Evolutionary conservation across 164 flowering plant species (phyloP), one percentile per base, ranked within the genome.

Genomic region (Vitis rotundifolia): DNA sequence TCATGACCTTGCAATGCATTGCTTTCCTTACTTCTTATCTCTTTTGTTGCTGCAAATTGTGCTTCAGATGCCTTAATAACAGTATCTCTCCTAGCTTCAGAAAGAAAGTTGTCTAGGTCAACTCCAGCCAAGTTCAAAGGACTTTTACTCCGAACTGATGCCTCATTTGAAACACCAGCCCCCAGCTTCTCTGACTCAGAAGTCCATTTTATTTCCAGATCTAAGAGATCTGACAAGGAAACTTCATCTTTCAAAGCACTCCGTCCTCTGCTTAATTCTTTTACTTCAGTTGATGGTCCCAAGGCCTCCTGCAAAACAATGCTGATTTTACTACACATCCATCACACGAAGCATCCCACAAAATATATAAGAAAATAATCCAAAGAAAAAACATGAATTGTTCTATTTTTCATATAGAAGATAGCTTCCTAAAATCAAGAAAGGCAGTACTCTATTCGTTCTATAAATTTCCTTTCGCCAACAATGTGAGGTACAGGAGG

Each of bases 281-380:
- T 66, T 59, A 57, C 73, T 73, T 73, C 79, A 19, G 52, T 44
- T 9, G 67, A 4, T 50, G 76, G 77, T 52, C 63, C 76, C 16
- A 84, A 87, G 13, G 72, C 68, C 76, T 91, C 97, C 97, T 91
- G 87, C 77, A 76, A 73, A 73, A 68, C 29, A 70, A 59, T n/a
- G 37, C 11, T 19, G 28, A 57, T n/a, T 16, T 57, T 18, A 57
- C 28, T 57, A 16, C 19, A 22, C 26, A 22, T 22, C 26, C 26
- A 22, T 22, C 26, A 22, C 26, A 22, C 26, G 26, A 22, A 19
- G 22, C 16, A 16, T 57, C 19, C 56, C 56, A 53, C 2, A 11
- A 53, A 19, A 22, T 22, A 22, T 22, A 22, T 22, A 1, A 18
- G 26, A 56, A 56, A 56, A 16, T 56, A 9, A 19, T 8, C 61